Evolutionary conservation across 441 rosid species (phyloP), one percentile per base, ranked within the genome.

Genomic region (Metrosideros polymorpha): DNA sequence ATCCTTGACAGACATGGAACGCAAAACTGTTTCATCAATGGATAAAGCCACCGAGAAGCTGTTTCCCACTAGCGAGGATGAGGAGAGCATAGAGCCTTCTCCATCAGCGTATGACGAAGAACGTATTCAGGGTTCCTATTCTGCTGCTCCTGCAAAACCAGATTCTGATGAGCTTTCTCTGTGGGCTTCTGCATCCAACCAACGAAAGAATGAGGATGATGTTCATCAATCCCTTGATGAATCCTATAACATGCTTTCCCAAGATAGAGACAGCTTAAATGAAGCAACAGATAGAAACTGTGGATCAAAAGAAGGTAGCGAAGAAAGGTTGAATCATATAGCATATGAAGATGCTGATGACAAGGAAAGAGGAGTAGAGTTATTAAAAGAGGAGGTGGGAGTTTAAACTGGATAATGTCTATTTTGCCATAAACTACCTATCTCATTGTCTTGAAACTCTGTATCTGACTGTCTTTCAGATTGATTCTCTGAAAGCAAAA

Each of bases 361-460:
- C 83, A 90, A 89, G 82, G 94, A 93, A 55, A 87, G 87, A 87
- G 86, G 77, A 83, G 90, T 93, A 86, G 89, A 90, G 87, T 85
- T 90, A 88, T 91, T 98, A 55, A 89, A 53, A 84, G 94, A 94
- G 85, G 98, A 95, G 98, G 99, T 98, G 79, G 84, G 88, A 83
- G 61, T 83, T 87, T 88, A 19, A 84, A 55, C 42, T 83, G 59
- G 6, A 35, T 24, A 82, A 22, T 27, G 66, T 32, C 17, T 83
- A 50, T 53, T 42, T 27, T 35, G 22, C 52, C 30, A 50, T 49
- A 56, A 47, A 50, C n/a, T 85, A 30, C 61, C 71, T 56, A 13
- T 59, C 39, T 39, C 24, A 83, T 83, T 83, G 53, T 71, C 49
- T 29, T 79, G 55, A 32, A 32, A 53, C 30, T 53, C 54, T 15